A percentile compares a stretch with the other conserved stretches of the same genome.
Evolutionary conservation across 805 yeast species (phyloP).

Genomic region (Ogataea zsoltii): DNA sequence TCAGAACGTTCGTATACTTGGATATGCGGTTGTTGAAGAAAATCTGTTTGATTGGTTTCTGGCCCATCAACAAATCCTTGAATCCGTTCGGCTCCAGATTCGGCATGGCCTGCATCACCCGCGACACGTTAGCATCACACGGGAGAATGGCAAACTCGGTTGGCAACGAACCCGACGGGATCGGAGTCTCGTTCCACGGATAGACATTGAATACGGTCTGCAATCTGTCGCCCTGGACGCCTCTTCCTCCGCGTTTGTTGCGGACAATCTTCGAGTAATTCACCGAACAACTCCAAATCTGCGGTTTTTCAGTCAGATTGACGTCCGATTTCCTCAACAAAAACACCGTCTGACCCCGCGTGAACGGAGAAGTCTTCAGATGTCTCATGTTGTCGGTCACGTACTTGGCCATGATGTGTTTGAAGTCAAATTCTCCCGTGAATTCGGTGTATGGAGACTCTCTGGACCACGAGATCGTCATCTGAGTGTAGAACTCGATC

Average conservation of each 20-base stretch:
- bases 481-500: conserved; percentile 46
- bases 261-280: conserved; percentile 31
- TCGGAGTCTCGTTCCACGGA: conserved; percentile 51
- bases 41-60: conserved; percentile 36
- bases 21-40: conserved; percentile 55
- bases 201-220: conserved; percentile 51
- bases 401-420: conserved; percentile 49
- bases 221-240: conserved; percentile 10
- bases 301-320: conserved; percentile 31
- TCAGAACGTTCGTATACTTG: conserved; percentile 54
- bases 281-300: conserved; percentile 62
- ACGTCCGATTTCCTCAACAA: conserved; percentile 47
- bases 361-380: conserved; percentile 59
- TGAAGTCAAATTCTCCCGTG: conserved; percentile 43
- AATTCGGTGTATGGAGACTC: conserved; percentile 34
- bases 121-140: conserved; percentile 59
- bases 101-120: conserved; percentile 68
- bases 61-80: conserved; percentile 38
- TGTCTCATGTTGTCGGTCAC: conserved; percentile 53
- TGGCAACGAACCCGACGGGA: conserved; percentile 30
- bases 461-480: conserved; percentile 47
- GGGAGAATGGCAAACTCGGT: conserved; percentile 48
- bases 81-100: conserved; percentile 52
- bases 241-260: conserved; percentile 5
- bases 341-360: conserved; percentile 57